Conservation (phyloP, 352 stramenopile species). For the Plasmopara muralis region DNA sequence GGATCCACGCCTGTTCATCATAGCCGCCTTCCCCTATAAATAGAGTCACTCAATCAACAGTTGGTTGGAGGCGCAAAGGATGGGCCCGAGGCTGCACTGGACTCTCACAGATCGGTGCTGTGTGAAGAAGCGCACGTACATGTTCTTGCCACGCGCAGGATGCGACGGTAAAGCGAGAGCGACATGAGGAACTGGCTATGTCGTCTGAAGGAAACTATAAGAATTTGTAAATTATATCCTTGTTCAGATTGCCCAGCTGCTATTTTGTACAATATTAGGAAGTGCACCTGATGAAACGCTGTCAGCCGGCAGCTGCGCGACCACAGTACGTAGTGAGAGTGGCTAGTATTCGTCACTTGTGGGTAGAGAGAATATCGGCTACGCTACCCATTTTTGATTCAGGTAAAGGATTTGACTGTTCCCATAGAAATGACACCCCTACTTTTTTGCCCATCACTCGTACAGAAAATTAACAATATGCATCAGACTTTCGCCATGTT, state of each 20-base stretch:
- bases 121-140: slow-evolving; percentile 34
- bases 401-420: too few relatives aligned
- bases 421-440: too few relatives aligned
- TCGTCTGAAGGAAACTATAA: neutral
- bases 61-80: slow-evolving; percentile 1
- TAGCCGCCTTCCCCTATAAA: slow-evolving; percentile 55
- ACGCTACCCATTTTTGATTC: too few relatives aligned
- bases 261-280: neutral
- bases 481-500: too few relatives aligned
- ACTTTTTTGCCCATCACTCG: too few relatives aligned
- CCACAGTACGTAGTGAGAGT: too few relatives aligned
- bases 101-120: neutral
- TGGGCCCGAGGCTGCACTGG: neutral
- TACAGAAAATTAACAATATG: too few relatives aligned
- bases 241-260: neutral
- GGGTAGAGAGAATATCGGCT: too few relatives aligned
- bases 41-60: slow-evolving; percentile 5
- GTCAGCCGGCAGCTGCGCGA: neutral
- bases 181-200: slow-evolving; percentile 15
- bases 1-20: slow-evolving; percentile 63
- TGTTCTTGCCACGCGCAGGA: slow-evolving; percentile 59
- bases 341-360: too few relatives aligned
- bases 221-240: neutral
- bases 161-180: slow-evolving; percentile 63
- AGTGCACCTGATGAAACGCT: neutral